Percentiles rank a stretch among this genome's conserved stretches.
Evolutionary conservation across 306 rosid genomes (phyloP).

Genomic region (Quercus berberidifolia): DNA sequence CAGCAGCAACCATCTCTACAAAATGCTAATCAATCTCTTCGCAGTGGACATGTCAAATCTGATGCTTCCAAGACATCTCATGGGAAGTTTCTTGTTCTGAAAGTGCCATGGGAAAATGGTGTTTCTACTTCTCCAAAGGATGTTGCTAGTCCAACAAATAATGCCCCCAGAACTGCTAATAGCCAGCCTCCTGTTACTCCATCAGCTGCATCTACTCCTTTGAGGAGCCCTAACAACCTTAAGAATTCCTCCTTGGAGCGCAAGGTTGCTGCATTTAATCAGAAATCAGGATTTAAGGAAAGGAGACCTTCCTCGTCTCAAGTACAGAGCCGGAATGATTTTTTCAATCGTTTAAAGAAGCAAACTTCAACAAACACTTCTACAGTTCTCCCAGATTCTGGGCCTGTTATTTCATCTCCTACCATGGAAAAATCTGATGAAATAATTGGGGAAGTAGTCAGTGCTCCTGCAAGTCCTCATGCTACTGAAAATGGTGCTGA

Average conservation of each 20-base stretch:
- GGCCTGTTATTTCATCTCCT: slow-evolving; percentile 51
- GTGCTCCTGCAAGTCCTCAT: slow-evolving; percentile 45
- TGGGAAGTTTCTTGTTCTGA: slow-evolving; percentile 90
- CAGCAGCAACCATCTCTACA: slow-evolving; percentile 59
- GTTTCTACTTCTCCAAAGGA: slow-evolving; percentile 60
- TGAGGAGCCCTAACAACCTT: slow-evolving; percentile 58
- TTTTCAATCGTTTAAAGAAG: slow-evolving; percentile 81
- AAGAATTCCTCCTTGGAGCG: slow-evolving; percentile 58
- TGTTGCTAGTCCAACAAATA: slow-evolving; percentile 57
- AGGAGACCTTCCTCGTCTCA: slow-evolving; percentile 81
- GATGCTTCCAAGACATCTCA: slow-evolving; percentile 78
- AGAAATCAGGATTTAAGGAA: slow-evolving; percentile 69
- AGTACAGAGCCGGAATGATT: slow-evolving; percentile 91
- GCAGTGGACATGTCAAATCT: slow-evolving; percentile 58
- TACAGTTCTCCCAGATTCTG: slow-evolving; percentile 50
- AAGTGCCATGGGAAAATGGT: slow-evolving; percentile 88
- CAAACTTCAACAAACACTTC: slow-evolving; percentile 59
- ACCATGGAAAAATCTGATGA: slow-evolving; percentile 57
- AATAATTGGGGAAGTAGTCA: slow-evolving; percentile 39
- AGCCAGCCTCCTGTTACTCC: slow-evolving; percentile 60
- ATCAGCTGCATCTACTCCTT: slow-evolving; percentile 54
- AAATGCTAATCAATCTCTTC: slow-evolving; percentile 56
- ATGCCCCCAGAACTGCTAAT: slow-evolving; percentile 51
- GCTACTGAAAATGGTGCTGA: slow-evolving; percentile 50
- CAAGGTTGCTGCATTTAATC: slow-evolving; percentile 60